A percentile compares a stretch with the other conserved stretches of the same genome.
These are phyloP conservation scores for Plasmodium falciparum DNA, from an alignment of 169 alveolate genomes.

Conservation along the genomic window DNA sequence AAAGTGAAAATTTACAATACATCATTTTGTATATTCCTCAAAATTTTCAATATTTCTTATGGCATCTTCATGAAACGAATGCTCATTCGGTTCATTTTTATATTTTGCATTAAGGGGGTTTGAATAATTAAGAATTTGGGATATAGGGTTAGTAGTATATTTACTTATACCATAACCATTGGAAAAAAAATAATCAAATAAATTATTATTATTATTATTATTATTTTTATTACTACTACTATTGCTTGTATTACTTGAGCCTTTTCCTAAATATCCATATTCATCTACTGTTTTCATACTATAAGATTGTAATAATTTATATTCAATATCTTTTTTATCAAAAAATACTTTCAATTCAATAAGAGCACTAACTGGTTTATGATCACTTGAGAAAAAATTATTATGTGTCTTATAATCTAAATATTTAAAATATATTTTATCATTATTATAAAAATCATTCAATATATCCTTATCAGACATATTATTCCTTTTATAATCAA, in stretches of 20 bases:
- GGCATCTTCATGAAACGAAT: slow-evolving; percentile 32
- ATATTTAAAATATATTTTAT: slow-evolving; percentile 73
- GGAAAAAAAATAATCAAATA: slow-evolving; percentile 61
- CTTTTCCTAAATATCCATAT: slow-evolving; percentile 15
- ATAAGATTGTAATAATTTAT: slow-evolving; percentile 38
- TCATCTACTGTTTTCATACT: slow-evolving; percentile 45
- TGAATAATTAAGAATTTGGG: slow-evolving; percentile 68
- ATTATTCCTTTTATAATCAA: neutral
- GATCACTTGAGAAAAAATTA: slow-evolving; percentile 85
- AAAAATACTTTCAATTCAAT: slow-evolving; percentile 76
- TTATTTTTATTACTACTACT: slow-evolving; percentile 51
- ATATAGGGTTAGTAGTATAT: slow-evolving; percentile 52
- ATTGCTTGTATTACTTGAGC: slow-evolving; percentile 65
- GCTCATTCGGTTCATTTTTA: slow-evolving; percentile 34
- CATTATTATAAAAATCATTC: slow-evolving; percentile 68
- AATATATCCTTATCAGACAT: neutral
- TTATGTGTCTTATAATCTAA: slow-evolving; percentile 83
- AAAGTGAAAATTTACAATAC: too few species aligned
- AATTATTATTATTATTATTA: slow-evolving; percentile 52
- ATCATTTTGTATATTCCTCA: slow-evolving; percentile 34
- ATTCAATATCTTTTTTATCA: slow-evolving; percentile 71
- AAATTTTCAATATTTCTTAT: slow-evolving; percentile 17
- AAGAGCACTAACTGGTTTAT: slow-evolving; percentile 88
- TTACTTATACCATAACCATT: slow-evolving; percentile 54
- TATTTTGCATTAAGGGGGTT: slow-evolving; percentile 14